Conservation (phyloP, 148 eudicot genomes). For the Diospyros lotus region DNA sequence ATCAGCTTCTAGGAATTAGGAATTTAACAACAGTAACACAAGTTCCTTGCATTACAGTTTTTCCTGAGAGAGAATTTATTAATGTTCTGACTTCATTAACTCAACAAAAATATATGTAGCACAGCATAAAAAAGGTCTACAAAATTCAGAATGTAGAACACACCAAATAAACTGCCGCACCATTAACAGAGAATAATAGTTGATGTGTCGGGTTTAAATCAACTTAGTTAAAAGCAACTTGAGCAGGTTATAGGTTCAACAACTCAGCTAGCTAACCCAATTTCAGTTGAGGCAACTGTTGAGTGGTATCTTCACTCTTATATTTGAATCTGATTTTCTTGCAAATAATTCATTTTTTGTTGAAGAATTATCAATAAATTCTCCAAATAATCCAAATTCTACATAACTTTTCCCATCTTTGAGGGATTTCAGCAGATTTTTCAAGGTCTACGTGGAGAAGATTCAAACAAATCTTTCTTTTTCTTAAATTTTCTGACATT, state of each 20-base stretch:
- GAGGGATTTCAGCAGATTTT: neutral
- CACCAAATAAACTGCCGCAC: neutral
- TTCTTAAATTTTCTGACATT: neutral
- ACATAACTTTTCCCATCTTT: neutral
- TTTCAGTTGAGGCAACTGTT: neutral
- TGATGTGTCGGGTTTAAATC: neutral
- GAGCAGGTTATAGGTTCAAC: neutral
- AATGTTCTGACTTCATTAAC: too few relatives aligned
- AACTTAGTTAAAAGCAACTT: neutral
- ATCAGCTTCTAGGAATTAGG: too few relatives aligned
- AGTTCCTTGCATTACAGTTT: neutral
- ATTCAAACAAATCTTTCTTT: neutral
- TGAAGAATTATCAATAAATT: neutral
- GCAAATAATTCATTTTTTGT: neutral
- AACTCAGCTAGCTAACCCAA: neutral
- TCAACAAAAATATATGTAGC: neutral
- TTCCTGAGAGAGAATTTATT: neutral
- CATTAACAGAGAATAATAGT: neutral
- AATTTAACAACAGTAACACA: neutral
- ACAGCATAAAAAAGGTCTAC: neutral
- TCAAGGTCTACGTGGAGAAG: neutral
- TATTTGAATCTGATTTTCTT: neutral
- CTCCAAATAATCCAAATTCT: neutral
- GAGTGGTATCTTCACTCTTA: neutral
- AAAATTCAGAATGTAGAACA: neutral